Base-by-base conservation (phyloP, 164 flowering plant genomes). In the Vitis labrusca region DNA sequence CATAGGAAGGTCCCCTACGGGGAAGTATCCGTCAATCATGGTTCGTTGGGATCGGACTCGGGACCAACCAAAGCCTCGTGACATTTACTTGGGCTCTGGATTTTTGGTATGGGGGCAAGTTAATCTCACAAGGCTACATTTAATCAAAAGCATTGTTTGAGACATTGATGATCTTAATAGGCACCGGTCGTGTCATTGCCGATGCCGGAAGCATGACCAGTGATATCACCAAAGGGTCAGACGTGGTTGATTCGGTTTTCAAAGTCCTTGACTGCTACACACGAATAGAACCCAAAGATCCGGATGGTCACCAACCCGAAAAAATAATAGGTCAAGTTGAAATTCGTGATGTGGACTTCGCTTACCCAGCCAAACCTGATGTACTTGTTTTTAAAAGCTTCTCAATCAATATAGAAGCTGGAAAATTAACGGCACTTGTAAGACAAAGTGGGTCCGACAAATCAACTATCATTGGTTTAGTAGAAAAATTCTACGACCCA, bases 141-240 rank as follows among this genome's bases (percentile, higher is more conserved):
- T 50, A 81, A 7, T 66, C 94, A 0, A 83, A 87, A 59, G 88
- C 84, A 0, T 75, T 93, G 2, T 85, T 91, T 27, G 79, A 93
- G 74, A 90, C 91, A 1, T 91, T 90, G 76, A 70, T 88, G 90
- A 77, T 93, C 65, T 67, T 93, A 59, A 85, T 90, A 0, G 88
- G 88, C 83, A 91, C 92, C 0, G 97, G 98, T 2, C 76, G 89
- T 0, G 95, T 89, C 70, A 89, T 93, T 16, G 98, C 97, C 9
- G 98, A 93, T 63, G 96, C 97, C 0, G 97, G 96, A 1, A 85
- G 87, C 71, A 89, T 90, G 97, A 93, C 96, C 3, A 76, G 90
- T 0, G 97, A 93, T 70, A 78, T 93, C 0, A 92, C 91, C 66
- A 93, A 85, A 70, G 98, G 98, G 1, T 59, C 91, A 0, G 80